phyloP scores from a whole-genome alignment of 1,139 yeast species.

The Pichia sp. region DNA sequence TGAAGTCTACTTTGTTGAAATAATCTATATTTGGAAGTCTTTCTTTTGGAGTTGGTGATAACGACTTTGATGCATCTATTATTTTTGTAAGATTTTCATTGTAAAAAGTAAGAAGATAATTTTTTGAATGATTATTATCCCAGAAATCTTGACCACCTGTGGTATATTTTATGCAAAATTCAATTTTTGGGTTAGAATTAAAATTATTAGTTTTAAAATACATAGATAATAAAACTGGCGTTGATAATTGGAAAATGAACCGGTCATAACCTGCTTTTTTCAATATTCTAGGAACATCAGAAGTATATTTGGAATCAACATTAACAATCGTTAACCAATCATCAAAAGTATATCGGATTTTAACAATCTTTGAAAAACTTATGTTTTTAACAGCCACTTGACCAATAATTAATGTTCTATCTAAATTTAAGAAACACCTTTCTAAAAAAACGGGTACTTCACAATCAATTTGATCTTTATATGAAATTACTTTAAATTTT shows the following conservation, averaged over 20 bases:
- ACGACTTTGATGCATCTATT: neutral
- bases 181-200: constrained; percentile 28
- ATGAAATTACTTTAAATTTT: constrained; percentile 26
- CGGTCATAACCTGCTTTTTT: constrained; percentile 49
- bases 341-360: constrained; percentile 64
- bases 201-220: constrained; percentile 18
- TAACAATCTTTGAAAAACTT: constrained; percentile 55
- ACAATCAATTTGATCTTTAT: constrained; percentile 36
- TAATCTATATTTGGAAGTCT: neutral
- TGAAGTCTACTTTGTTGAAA: neutral
- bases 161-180: constrained; percentile 56
- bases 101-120: constrained; percentile 50
- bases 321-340: constrained; percentile 70
- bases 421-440: constrained; percentile 52
- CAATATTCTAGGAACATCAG: constrained; percentile 51
- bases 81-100: constrained; percentile 18
- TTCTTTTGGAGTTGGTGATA: constrained; percentile 2
- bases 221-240: constrained; percentile 29
- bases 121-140: constrained; percentile 64
- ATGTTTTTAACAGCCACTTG: constrained; percentile 69
- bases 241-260: constrained; percentile 46
- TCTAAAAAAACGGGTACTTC: constrained; percentile 58
- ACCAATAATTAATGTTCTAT: constrained; percentile 55
- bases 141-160: constrained; percentile 52
- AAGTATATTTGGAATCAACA: constrained; percentile 56